Conservation (phyloP, 768 basidiomycete genomes). For the Mycena pura region DNA sequence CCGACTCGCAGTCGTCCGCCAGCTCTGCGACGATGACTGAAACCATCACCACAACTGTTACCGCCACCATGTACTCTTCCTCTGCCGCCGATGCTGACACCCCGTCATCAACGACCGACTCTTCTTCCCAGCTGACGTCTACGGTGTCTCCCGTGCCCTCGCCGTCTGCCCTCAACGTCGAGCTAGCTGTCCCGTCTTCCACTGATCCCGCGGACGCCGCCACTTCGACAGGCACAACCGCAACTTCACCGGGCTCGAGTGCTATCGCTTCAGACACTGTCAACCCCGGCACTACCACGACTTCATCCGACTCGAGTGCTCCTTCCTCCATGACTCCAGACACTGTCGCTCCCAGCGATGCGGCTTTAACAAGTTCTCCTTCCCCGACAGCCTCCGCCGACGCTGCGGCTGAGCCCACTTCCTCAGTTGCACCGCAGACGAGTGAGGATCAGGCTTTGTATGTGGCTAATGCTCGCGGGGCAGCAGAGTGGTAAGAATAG, state of each 20-base stretch:
- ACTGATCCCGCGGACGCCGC: not conserved
- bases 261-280: not conserved
- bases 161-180: conserved; percentile 19
- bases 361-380: no score
- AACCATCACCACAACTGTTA: conserved; percentile 29
- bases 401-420: no score
- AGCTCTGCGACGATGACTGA: conserved; percentile 35
- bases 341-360: no score
- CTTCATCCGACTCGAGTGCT: conserved; percentile 33
- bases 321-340: conserved; percentile 40
- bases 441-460: no score
- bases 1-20: conserved; percentile 31
- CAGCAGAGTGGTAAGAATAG: no score
- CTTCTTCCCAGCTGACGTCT: conserved; percentile 11
- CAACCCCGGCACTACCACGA: conserved; percentile 14
- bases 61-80: conserved; percentile 25
- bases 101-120: not conserved
- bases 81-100: conserved; percentile 5
- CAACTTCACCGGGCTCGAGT: conserved; percentile 13
- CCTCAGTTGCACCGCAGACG: no score
- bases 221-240: conserved; percentile 29
- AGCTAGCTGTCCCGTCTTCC: conserved; percentile 12
- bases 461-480: no score
- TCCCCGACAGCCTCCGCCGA: no score
- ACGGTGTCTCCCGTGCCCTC: no score